A percentile compares a stretch with the other conserved stretches of the same genome.
Evolutionary conservation across 2,329 filamentous ascomycete species (phyloP).

Genomic region (Sphaerulina vaccinii): DNA sequence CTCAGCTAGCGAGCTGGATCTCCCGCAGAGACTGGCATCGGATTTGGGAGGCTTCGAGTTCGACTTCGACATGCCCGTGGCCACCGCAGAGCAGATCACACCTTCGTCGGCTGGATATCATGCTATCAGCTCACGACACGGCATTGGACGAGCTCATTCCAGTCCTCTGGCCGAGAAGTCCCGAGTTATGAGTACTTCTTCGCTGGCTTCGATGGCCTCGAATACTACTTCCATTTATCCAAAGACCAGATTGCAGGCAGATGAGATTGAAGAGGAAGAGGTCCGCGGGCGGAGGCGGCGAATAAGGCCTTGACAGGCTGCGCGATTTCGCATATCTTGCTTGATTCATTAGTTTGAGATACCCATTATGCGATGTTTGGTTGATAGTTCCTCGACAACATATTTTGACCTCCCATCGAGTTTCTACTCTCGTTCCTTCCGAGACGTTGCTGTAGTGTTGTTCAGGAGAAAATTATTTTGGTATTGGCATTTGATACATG

Average conservation of each 20-base stretch:
- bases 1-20: neutral
- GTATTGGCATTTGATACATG: no score
- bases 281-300: conserved; percentile 16
- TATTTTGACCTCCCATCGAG: neutral
- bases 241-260: conserved; percentile 22
- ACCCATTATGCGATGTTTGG: conserved; percentile 9
- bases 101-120: no score
- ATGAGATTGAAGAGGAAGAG: conserved; percentile 21
- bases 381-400: neutral
- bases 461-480: no score
- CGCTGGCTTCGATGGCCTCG: conserved; percentile 4
- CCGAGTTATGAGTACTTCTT: conserved; percentile 10
- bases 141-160: neutral
- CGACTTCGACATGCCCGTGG: conserved; percentile 15
- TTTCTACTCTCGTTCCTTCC: no score
- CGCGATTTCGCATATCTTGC: neutral
- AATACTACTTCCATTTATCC: conserved; percentile 20
- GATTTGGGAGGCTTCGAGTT: conserved; percentile 10
- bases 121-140: no score
- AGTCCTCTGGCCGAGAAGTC: conserved; percentile 3
- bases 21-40: conserved; percentile 3
- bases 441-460: no score
- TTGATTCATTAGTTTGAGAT: no score
- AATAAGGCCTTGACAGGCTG: conserved; percentile 6
- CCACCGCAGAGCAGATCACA: neutral